These are phyloP conservation scores for Cryomyces minteri DNA, from an alignment of 495 filamentous ascomycete species.

Conservation along the genomic window DNA sequence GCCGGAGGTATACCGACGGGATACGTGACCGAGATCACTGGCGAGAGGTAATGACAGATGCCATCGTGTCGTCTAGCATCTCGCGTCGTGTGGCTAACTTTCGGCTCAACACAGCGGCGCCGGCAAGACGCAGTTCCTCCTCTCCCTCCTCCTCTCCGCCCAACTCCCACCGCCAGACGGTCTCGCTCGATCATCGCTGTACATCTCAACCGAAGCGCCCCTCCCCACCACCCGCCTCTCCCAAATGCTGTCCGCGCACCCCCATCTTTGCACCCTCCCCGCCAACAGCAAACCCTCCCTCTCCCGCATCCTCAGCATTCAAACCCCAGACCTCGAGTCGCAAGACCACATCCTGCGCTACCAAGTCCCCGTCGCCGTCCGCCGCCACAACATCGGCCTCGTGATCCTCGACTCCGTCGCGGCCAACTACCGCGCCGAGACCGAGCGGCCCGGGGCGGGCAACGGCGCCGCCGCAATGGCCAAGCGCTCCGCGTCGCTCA, in stretches of 20 bases:
- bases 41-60: constrained; percentile 46
- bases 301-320: constrained; percentile 50
- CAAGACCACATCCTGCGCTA: constrained; percentile 90
- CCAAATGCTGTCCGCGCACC: constrained; percentile 56
- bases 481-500: constrained; percentile 45
- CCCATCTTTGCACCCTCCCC: constrained; percentile 30
- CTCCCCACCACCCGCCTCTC: constrained; percentile 62
- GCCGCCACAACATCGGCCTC: constrained; percentile 54
- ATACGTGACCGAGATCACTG: constrained; percentile 77
- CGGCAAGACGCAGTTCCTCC: constrained; percentile 90
- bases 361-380: constrained; percentile 74
- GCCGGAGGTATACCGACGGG: constrained; percentile 73
- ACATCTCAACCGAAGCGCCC: constrained; percentile 88
- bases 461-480: constrained; percentile 28
- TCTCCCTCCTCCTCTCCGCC: constrained; percentile 58
- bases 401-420: constrained; percentile 80
- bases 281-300: constrained; percentile 40
- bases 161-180: constrained; percentile 64
- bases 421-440: constrained; percentile 86
- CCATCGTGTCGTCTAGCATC: neutral
- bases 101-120: constrained; percentile 38
- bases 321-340: constrained; percentile 79
- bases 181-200: constrained; percentile 50
- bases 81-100: neutral
- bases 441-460: constrained; percentile 22